phyloP scores from a whole-genome alignment of 2,329 filamentous ascomycete genomes.

The Stagonosporopsis cucurbitacearum region DNA sequence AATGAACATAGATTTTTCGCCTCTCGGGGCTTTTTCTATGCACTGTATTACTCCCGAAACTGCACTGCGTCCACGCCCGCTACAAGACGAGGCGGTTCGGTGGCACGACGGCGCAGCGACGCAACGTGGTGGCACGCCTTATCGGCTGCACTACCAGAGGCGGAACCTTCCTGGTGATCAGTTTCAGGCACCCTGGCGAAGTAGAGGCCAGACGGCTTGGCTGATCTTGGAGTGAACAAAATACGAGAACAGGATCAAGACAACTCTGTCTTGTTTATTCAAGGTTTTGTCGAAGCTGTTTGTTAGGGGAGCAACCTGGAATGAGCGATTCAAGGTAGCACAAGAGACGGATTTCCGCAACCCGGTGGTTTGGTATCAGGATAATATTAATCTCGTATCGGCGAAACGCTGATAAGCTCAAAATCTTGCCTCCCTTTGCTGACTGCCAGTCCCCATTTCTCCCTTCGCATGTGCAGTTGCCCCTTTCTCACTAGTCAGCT shows the following conservation, averaged over 20 bases:
- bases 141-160: not conserved
- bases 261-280: not conserved
- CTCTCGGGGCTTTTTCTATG: not conserved
- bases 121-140: not conserved
- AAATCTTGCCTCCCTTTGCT: constrained; percentile 31
- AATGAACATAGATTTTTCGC: not conserved
- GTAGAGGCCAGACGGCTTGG: not conserved
- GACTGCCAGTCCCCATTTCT: constrained; percentile 56
- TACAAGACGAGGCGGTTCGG: not conserved
- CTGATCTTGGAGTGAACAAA: not conserved
- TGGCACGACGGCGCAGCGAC: not conserved
- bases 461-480: constrained; percentile 67
- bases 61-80: not conserved
- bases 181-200: not conserved
- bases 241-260: not conserved
- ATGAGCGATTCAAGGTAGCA: not conserved
- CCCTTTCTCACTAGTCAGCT: constrained; percentile 58
- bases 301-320: not conserved
- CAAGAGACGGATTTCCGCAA: not conserved
- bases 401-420: not conserved
- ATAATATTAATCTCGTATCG: not conserved
- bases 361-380: not conserved
- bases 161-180: not conserved
- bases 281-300: not conserved
- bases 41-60: not conserved